Evolutionary conservation across 225 moss, liverwort and hornwort species (phyloP).

Genomic region (Neckera pumila): DNA sequence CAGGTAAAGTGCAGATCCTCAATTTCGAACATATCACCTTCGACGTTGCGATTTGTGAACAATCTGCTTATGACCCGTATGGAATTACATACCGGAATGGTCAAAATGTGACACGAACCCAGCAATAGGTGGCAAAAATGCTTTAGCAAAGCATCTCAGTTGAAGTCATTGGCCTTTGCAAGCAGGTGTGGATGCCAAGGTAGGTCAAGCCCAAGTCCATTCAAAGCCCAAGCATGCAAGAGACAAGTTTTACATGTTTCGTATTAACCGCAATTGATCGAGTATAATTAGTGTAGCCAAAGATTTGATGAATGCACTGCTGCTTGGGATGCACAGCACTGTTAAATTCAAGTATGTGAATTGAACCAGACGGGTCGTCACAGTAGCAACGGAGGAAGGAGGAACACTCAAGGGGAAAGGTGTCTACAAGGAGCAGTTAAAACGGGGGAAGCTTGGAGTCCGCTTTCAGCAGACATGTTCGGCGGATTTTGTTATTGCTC

Average conservation of each 20-base stretch:
- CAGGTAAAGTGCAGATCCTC: background rate
- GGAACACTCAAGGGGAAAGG: background rate
- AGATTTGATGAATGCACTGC: background rate
- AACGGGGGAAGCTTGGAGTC: background rate
- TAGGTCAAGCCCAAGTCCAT: background rate
- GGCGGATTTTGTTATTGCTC: background rate
- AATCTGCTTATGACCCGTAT: background rate
- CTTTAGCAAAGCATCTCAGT: background rate
- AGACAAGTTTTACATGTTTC: background rate
- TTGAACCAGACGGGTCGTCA: background rate
- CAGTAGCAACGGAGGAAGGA: background rate
- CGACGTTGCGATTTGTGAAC: background rate
- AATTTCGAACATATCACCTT: background rate
- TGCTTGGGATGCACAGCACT: background rate
- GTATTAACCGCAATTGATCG: background rate
- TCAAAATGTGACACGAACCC: background rate
- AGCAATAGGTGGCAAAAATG: background rate
- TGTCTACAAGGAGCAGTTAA: conserved; percentile 7
- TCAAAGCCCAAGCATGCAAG: background rate
- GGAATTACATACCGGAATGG: background rate
- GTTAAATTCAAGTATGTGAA: background rate
- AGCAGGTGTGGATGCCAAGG: background rate
- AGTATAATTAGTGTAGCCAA: background rate
- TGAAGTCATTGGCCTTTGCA: background rate
- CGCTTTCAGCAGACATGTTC: background rate